Conservation (phyloP, 805 yeast genomes). For the Ogataea angusta region DNA sequence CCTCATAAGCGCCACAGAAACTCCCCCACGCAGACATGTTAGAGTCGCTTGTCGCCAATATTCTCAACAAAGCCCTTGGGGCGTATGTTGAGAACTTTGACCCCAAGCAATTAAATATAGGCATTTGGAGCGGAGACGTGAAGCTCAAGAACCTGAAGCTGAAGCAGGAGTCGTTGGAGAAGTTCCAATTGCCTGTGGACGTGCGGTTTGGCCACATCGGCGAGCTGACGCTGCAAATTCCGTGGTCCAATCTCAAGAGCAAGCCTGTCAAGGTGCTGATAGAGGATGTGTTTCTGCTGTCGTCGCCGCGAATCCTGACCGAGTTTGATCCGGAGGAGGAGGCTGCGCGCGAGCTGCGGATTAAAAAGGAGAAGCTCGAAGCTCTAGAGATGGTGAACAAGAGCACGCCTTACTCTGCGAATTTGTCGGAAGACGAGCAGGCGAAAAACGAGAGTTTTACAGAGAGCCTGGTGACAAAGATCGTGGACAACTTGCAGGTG, state of each 20-base stretch:
- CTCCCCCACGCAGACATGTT: neutral
- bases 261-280: slow-evolving; percentile 87
- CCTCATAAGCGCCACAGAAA: no score
- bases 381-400: slow-evolving; percentile 62
- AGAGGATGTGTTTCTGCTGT: slow-evolving; percentile 82
- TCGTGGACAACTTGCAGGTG: slow-evolving; percentile 88
- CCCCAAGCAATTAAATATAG: slow-evolving; percentile 90
- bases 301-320: slow-evolving; percentile 64
- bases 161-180: slow-evolving; percentile 86
- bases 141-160: slow-evolving; percentile 72
- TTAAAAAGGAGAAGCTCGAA: slow-evolving; percentile 63
- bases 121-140: slow-evolving; percentile 98
- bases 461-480: slow-evolving; percentile 81
- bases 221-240: slow-evolving; percentile 83
- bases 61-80: slow-evolving; percentile 61
- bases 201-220: slow-evolving; percentile 90
- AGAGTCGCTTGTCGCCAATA: slow-evolving; percentile 49
- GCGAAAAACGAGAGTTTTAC: slow-evolving; percentile 76
- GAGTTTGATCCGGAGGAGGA: slow-evolving; percentile 57
- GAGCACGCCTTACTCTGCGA: slow-evolving; percentile 31
- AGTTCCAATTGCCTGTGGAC: slow-evolving; percentile 79
- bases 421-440: slow-evolving; percentile 35
- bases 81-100: slow-evolving; percentile 91
- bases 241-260: slow-evolving; percentile 92
- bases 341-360: slow-evolving; percentile 54